Evolutionary conservation across 495 filamentous ascomycete genomes (phyloP).

Genomic region (Hypoxylon fuscum): DNA sequence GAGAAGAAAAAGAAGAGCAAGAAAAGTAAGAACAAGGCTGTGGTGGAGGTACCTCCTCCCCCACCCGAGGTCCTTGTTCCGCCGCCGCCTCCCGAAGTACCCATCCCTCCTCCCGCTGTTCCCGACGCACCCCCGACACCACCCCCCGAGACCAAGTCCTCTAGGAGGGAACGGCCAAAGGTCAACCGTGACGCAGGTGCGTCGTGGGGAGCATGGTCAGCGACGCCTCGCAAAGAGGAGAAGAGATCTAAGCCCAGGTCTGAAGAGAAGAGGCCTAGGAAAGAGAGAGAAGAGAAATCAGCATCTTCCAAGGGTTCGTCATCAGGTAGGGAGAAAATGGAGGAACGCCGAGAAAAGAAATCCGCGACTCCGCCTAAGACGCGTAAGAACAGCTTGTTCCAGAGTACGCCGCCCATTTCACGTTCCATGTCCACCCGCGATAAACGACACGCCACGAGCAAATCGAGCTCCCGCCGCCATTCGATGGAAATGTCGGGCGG

Average conservation of each 20-base stretch:
- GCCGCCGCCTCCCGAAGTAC: constrained; percentile 46
- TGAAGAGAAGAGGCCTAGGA: constrained; percentile 42
- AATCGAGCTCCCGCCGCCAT: constrained; percentile 56
- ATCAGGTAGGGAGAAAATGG: constrained; percentile 52
- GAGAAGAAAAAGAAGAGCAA: constrained; percentile 57
- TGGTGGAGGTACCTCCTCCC: constrained; percentile 32
- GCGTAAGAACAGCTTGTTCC: constrained; percentile 59
- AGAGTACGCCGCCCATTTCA: constrained; percentile 60
- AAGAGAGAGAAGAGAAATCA: constrained; percentile 52
- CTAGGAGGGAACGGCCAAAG: constrained; percentile 58
- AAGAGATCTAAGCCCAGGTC: constrained; percentile 42
- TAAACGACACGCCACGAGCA: constrained; percentile 52
- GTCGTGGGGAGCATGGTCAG: constrained; percentile 57
- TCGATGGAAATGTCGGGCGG: constrained; percentile 57
- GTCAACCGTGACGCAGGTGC: constrained; percentile 53
- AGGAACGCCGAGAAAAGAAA: constrained; percentile 48
- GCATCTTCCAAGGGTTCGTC: constrained; percentile 55
- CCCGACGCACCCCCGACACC: constrained; percentile 56
- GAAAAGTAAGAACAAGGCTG: constrained; percentile 48
- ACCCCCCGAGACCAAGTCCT: constrained; percentile 48
- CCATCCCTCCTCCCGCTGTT: constrained; percentile 55
- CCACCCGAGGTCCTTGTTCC: constrained; percentile 42
- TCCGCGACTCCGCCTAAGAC: constrained; percentile 28
- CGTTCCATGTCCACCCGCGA: constrained; percentile 62
- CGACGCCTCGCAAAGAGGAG: constrained; percentile 46